Evolutionary conservation across 495 filamentous ascomycete species (phyloP).

Genomic region (Xylaria acuta): DNA sequence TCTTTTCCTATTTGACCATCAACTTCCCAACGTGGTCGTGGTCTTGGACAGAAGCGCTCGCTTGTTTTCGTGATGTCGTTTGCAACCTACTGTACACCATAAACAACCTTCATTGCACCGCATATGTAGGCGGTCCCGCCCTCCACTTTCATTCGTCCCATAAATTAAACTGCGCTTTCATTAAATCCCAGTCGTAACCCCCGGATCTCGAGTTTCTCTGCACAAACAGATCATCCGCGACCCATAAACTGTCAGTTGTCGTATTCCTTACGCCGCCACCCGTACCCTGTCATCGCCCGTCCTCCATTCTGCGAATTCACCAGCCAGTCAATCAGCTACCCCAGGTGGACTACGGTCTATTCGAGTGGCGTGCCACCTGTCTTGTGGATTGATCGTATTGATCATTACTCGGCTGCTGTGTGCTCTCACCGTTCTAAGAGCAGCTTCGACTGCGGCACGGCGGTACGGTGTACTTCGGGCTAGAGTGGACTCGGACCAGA

Average conservation of each 20-base stretch:
- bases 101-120: not conserved
- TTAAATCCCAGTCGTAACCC: not conserved
- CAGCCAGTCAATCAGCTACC: not conserved
- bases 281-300: not conserved
- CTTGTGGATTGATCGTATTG: not conserved
- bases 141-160: not conserved
- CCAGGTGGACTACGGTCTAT: not conserved
- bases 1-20: constrained; percentile 4
- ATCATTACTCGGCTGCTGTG: not conserved
- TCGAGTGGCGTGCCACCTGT: not conserved
- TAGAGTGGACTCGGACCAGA: constrained; percentile 1
- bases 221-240: not conserved
- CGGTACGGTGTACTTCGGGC: not conserved
- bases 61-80: too few species aligned
- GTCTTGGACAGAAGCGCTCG: not conserved
- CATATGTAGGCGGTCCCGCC: not conserved
- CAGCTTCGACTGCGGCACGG: not conserved
- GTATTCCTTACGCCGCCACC: constrained; percentile 9
- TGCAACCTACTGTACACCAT: too few species aligned
- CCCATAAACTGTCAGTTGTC: constrained; percentile 18
- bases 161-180: not conserved
- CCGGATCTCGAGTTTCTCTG: not conserved
- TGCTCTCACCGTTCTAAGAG: not conserved
- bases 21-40: constrained; percentile 5
- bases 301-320: not conserved